Base-by-base conservation (phyloP, 139 green algal species). In the Closterium sp. region DNA sequence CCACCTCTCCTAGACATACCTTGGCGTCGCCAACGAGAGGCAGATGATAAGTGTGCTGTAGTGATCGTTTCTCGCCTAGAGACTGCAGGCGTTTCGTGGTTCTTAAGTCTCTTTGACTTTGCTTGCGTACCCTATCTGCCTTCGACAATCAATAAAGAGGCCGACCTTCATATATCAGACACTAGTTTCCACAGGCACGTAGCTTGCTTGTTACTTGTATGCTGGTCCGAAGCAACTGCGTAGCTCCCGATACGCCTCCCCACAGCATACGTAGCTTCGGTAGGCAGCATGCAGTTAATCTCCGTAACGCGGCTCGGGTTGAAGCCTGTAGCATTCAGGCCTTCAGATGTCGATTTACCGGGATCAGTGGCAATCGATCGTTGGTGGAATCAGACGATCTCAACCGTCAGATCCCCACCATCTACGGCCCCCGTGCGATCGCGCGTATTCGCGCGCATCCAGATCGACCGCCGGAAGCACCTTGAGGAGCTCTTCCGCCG, bases 401-500 rank as follows among this genome's bases (percentile, higher is more conserved):
- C 55, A 6, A 76, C 55, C 55, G 55, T 76, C 55, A 76, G 55
- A 76, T 76, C 55, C 55, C 12, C 16, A 0, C 16, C 55, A 76
- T 76, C 55, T 28, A 76, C 55, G 55, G 55, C 12, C 0, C 55
- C 55, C 55, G 12, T 76, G 55, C 55, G 55, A 1, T 76, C 25
- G 55, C 55, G 55, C 55, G 55, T 76, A 76, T 76, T 1, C 55
- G 89, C 89, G 23, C 81, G 31, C 16, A 91, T 91, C 81, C 66
- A 89, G 19, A 83, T 91, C 16, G 89, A 91, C 84, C 69, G 89
- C 12, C 66, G 89, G 19, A 32, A 28, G 28, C 2, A 91, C n/a
- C 84, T 91, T 12, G 89, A 91, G 84, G 89, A 91, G 84, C 23
- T 85, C 33, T 91, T 91, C 34, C n/a, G 32, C 0, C 33, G 89